Base-by-base conservation (phyloP, 2,329 filamentous ascomycete species). In the Phaeosphaeria sp. region DNA sequence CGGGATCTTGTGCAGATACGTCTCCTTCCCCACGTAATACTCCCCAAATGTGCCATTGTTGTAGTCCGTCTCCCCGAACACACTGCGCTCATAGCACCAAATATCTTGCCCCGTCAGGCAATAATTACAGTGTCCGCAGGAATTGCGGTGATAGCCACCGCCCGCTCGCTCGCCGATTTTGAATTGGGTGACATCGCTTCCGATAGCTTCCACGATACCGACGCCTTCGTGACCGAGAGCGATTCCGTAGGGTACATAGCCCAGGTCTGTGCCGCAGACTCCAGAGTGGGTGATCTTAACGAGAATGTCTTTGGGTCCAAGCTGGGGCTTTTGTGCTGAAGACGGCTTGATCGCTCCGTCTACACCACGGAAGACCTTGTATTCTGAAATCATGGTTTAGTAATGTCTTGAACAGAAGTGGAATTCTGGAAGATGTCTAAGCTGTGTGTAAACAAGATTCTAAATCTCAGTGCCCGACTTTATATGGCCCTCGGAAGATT, bases 201-300 rank as follows among this genome's bases (percentile, higher is more conserved):
- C 77, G 0, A 69, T 46, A 8, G 57, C 60, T 27, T 79, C 68
- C n/a, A 80, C 76, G 30, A 61, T 75, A 25, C 78, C 78, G 40
- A 80, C 69, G 18, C 78, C 78, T 57, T 80, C 78, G 62, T 80
- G 78, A 17, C 78, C 78, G 39, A 78, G 77, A 11, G 61, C 63
- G 25, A 66, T 59, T 0, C 63, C 65, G 30, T 55, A 65, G 6
- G 51, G 57, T n/a, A 61, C 30, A 18, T 61, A 64, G 6, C 49
- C 60, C 3, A 64, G 36, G 44, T 68, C 65, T 17, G 63, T 58
- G 13, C 39, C 61, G 42, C 65, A 67, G 18, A 68, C 30, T 6
- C 65, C 65, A 17, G 59, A 62, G 49, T 68, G 65, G 1, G 63
- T 66, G 47, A 68, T 64, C 40, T 60, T 64, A 20, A 68, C 44